Evolutionary conservation across 2,329 filamentous ascomycete genomes (phyloP).

Genomic region (Lachnellula willkommii): DNA sequence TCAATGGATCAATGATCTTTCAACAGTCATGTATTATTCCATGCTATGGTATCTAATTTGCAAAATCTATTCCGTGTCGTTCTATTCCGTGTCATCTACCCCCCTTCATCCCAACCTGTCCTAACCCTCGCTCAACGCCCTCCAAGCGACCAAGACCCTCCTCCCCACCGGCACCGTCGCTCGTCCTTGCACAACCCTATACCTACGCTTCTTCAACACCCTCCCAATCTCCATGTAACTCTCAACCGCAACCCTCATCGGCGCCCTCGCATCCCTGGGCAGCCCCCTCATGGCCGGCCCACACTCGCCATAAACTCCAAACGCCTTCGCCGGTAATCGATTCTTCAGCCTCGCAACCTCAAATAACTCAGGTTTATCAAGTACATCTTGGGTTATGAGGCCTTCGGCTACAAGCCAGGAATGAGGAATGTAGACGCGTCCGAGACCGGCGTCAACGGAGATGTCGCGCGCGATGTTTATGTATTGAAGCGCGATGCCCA

Average conservation of each 20-base stretch:
- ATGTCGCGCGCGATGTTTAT: slow-evolving; percentile 74
- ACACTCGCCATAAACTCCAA: slow-evolving; percentile 52
- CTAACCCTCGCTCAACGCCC: slow-evolving; percentile 38
- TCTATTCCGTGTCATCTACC: no score
- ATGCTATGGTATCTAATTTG: no score
- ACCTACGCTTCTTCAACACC: slow-evolving; percentile 43
- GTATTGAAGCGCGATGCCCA: slow-evolving; percentile 72
- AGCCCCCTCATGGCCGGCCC: slow-evolving; percentile 54
- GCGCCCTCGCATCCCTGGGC: slow-evolving; percentile 53
- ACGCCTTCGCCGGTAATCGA: slow-evolving; percentile 54
- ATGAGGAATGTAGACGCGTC: slow-evolving; percentile 63
- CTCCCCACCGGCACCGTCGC: slow-evolving; percentile 41
- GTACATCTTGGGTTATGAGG: slow-evolving; percentile 48
- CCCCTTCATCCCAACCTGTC: no score
- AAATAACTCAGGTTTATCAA: slow-evolving; percentile 44
- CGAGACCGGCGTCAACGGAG: slow-evolving; percentile 57
- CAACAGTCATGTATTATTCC: no score
- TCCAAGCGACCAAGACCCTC: slow-evolving; percentile 54
- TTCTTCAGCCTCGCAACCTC: slow-evolving; percentile 47
- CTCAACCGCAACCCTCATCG: slow-evolving; percentile 65
- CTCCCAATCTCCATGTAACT: slow-evolving; percentile 73
- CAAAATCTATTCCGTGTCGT: slow-evolving; percentile 1
- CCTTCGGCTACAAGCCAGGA: slow-evolving; percentile 57
- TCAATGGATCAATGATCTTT: no score
- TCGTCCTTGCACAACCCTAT: slow-evolving; percentile 37